phyloP scores from a whole-genome alignment of 1,284 basidiomycete species.

The Cryptococcus floricola region DNA sequence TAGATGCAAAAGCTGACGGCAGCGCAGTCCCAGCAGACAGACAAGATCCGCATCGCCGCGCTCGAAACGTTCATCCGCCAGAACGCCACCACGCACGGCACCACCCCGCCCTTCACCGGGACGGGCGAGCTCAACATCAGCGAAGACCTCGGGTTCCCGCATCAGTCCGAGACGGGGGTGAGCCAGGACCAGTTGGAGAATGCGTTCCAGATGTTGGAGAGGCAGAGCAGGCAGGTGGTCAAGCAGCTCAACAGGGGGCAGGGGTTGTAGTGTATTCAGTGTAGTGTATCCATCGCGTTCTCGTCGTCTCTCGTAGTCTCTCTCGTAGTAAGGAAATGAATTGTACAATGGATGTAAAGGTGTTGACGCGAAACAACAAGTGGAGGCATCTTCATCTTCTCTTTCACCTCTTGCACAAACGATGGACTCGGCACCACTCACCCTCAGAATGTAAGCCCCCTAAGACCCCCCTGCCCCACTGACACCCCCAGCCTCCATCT shows the following conservation, averaged over 20 bases:
- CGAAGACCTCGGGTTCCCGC: not conserved
- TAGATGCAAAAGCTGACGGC: not conserved
- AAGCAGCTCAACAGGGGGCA: slow-evolving; percentile 3
- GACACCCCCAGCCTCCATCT: slow-evolving; percentile 12
- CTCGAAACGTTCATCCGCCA: slow-evolving; percentile 9
- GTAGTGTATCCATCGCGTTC: too few relatives aligned
- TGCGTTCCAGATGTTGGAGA: slow-evolving; percentile 18
- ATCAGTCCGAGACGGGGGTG: not conserved
- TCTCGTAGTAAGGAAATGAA: too few relatives aligned
- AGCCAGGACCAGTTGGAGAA: slow-evolving; percentile 7
- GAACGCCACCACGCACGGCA: not conserved
- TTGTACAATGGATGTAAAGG: too few relatives aligned
- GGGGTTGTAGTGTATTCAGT: too few relatives aligned
- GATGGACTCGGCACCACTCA: slow-evolving; percentile 29
- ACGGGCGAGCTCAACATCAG: slow-evolving; percentile 9
- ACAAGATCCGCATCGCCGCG: slow-evolving; percentile 18
- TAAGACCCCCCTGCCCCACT: not conserved
- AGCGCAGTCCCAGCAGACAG: slow-evolving; percentile 15
- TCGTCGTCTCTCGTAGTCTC: too few relatives aligned
- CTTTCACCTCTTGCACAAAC: not conserved
- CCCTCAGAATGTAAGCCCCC: slow-evolving; percentile 21
- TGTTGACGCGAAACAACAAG: too few relatives aligned
- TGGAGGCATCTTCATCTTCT: too few relatives aligned
- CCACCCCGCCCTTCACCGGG: slow-evolving; percentile 1
- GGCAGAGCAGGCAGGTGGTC: slow-evolving; percentile 23